Evolutionary conservation across 192 early-diverging fungal genomes (phyloP).

Genomic region (Rhizophlyctis rosea): DNA sequence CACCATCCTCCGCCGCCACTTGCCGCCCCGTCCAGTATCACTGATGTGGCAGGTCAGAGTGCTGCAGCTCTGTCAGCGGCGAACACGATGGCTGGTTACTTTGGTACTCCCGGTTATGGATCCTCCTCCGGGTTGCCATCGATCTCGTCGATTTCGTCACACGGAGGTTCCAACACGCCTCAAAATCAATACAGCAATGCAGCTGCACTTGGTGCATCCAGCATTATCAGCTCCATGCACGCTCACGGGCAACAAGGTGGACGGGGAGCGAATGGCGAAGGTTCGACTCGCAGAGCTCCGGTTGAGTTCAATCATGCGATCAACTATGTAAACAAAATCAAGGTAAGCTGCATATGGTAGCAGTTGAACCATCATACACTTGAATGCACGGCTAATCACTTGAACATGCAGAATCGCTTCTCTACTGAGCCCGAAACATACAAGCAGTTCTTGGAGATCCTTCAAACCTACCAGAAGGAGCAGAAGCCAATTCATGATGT

Average conservation of each 20-base stretch:
- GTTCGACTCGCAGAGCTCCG: conserved; percentile 39
- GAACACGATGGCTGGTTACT: conserved; percentile 16
- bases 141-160: neutral
- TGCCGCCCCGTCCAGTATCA: neutral
- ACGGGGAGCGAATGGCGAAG: conserved; percentile 4
- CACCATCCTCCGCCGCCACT: neutral
- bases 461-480: conserved; percentile 98
- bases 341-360: conserved; percentile 49
- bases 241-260: conserved; percentile 17
- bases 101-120: conserved; percentile 2
- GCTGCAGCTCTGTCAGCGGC: neutral
- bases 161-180: no score
- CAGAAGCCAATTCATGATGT: conserved; percentile 93
- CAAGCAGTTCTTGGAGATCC: conserved; percentile 94
- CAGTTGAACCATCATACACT: conserved; percentile 3
- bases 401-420: conserved; percentile 73
- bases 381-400: neutral
- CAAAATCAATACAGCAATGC: conserved; percentile 3
- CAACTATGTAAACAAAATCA: conserved; percentile 99
- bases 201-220: conserved; percentile 26
- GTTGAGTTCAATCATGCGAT: conserved; percentile 99
- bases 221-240: conserved; percentile 29
- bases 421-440: conserved; percentile 90
- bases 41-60: neutral
- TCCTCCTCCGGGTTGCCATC: neutral